phyloP scores from a whole-genome alignment of 768 basidiomycete species.

The Amanita phalloides region DNA sequence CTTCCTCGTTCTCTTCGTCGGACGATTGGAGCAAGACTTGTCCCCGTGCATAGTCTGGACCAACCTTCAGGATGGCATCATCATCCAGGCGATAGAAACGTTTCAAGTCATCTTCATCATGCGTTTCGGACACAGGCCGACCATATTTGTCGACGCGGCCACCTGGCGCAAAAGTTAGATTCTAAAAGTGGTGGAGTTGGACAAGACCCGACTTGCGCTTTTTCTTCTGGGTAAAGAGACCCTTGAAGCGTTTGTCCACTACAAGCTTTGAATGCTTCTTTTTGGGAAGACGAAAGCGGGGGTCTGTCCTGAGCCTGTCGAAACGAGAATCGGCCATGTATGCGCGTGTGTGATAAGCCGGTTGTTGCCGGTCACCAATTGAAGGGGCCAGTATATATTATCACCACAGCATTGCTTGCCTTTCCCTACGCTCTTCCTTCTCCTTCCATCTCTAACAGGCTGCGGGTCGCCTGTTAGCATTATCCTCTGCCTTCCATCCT shows the following conservation, averaged over 20 bases:
- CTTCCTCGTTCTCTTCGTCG: conserved; percentile 50
- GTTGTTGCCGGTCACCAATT: too few relatives aligned
- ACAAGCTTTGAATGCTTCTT: conserved; percentile 75
- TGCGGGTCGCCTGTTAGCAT: conserved; percentile 1
- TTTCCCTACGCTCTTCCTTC: background rate
- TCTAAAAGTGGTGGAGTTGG: conserved; percentile 7
- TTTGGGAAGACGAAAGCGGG: conserved; percentile 81
- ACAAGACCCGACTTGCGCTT: conserved; percentile 16
- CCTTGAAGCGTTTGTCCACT: conserved; percentile 87
- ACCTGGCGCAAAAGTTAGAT: conserved; percentile 15
- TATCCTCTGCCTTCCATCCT: conserved; percentile 12
- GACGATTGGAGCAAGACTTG: conserved; percentile 83
- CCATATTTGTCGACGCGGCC: conserved; percentile 87
- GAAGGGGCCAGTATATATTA: background rate
- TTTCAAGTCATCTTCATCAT: conserved; percentile 66
- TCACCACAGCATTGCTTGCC: background rate
- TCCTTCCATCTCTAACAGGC: background rate
- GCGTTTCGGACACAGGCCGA: conserved; percentile 51
- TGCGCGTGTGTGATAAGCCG: background rate
- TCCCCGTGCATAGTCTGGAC: conserved; percentile 84
- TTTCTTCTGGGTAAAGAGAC: conserved; percentile 48
- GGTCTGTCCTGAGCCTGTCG: conserved; percentile 78
- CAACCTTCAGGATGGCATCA: conserved; percentile 25
- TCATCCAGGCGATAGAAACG: conserved; percentile 71
- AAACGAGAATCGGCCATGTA: conserved; percentile 81